Conservation (phyloP, 768 basidiomycete genomes). For the Phanerodontia chrysosporium region DNA sequence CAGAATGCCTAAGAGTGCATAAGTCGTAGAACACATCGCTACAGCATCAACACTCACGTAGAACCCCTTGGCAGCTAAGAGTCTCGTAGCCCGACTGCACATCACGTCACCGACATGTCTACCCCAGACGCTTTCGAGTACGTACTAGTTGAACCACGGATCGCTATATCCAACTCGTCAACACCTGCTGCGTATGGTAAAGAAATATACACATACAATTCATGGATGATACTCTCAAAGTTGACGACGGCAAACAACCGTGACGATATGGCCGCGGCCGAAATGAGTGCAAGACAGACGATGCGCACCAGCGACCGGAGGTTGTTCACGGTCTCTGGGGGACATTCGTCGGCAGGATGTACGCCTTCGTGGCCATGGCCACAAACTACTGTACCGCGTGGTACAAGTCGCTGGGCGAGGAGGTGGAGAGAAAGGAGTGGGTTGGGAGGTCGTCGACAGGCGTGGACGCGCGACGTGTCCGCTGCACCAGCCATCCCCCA, state of each 20-base stretch:
- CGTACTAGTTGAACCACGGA: slow-evolving; percentile 99
- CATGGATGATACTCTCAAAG: slow-evolving; percentile 99
- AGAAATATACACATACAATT: slow-evolving; percentile 67
- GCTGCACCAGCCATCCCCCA: background rate
- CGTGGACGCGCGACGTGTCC: background rate
- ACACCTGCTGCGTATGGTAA: background rate
- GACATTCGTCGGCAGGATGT: slow-evolving; percentile 65
- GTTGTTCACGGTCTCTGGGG: slow-evolving; percentile 73
- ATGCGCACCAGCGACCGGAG: slow-evolving; percentile 90
- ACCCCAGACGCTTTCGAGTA: slow-evolving; percentile 17
- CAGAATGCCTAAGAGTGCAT: slow-evolving; percentile 81
- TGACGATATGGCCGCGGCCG: slow-evolving; percentile 91
- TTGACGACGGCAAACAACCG: slow-evolving; percentile 96
- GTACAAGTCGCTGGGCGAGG: background rate
- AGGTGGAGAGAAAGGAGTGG: background rate
- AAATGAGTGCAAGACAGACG: slow-evolving; percentile 85
- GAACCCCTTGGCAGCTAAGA: slow-evolving; percentile 90
- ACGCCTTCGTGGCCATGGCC: slow-evolving; percentile 67
- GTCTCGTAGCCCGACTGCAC: slow-evolving; percentile 82
- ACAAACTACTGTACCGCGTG: slow-evolving; percentile 3
- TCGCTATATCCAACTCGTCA: slow-evolving; percentile 47
- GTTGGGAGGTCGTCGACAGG: background rate
- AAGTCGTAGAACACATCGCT: background rate
- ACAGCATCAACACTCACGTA: slow-evolving; percentile 58
- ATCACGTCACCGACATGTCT: background rate